Evolutionary conservation across 805 yeast species (phyloP), one percentile per base, ranked within the genome.

Genomic region (Kodamaea neixiangensis): DNA sequence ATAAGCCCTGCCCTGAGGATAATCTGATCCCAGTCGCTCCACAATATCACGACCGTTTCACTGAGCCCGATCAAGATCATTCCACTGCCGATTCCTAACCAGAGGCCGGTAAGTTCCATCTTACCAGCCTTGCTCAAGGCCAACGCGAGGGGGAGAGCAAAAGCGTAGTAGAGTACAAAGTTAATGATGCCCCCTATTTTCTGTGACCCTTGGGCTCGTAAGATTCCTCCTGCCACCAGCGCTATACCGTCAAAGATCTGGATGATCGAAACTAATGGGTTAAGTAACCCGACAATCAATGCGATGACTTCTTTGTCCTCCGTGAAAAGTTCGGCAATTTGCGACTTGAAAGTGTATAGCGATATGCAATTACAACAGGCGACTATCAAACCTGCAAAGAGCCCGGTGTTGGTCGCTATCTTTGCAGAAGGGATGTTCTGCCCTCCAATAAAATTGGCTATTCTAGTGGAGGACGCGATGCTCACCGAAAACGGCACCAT

Each of bases 141-240:
- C 25, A 83, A 69, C 0, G 89, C 87, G 34, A 84, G 56, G 0
- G 96, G 96, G 38, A 87, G 72, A 1, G 89, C 92, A 54, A 86
- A 68, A 2, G 78, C 75, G 64, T 89, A 89, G 67, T 89, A 89
- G 0, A 85, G 79, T n/a, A 86, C 61, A 43, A 89, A 72, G 59
- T 87, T 89, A 46, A 88, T 71, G 10, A 79, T 56, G 0, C 93
- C 89, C 2, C 96, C 96, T 43, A 86, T 75, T 45, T 76, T 78
- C 64, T 89, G 96, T 43, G 83, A 70, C 0, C 93, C 96, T 63
- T 86, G 85, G 1, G 92, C 91, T 53, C 96, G 71, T 51, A 89
- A 68, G 33, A 86, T 77, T 1, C 92, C 94, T 39, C 86, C 83
- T 2, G 89, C 83, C 14, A 87, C 83, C 41, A 86, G 81, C 13